Conservation (phyloP, 2,329 filamentous ascomycete genomes). For the Ophiostoma quercus region DNA sequence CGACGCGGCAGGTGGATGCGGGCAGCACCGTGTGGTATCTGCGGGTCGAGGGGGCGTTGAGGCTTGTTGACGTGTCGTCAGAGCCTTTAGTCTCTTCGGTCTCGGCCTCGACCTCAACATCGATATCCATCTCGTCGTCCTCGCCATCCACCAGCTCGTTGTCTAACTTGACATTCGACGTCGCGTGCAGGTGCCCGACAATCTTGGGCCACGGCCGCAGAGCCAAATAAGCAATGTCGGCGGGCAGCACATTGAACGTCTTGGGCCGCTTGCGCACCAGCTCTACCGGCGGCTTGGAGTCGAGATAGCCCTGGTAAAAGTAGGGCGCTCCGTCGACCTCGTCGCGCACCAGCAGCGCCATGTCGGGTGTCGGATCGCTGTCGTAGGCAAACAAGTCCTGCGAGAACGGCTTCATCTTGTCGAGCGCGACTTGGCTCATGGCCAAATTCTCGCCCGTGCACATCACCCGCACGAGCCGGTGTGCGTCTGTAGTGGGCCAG, state of each 20-base stretch:
- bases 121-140: background rate
- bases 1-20: slow-evolving; percentile 44
- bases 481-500: slow-evolving; percentile 37
- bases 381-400: background rate
- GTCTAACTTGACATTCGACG: slow-evolving; percentile 13
- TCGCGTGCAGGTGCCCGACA: slow-evolving; percentile 53
- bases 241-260: slow-evolving; percentile 38
- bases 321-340: slow-evolving; percentile 34
- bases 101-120: background rate
- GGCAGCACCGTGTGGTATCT: slow-evolving; percentile 39
- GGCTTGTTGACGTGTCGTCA: background rate
- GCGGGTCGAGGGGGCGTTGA: slow-evolving; percentile 37
- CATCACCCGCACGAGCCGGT: slow-evolving; percentile 43
- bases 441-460: slow-evolving; percentile 30
- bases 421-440: slow-evolving; percentile 33
- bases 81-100: background rate
- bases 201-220: slow-evolving; percentile 49
- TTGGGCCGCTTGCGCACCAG: slow-evolving; percentile 38
- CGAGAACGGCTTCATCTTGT: slow-evolving; percentile 20
- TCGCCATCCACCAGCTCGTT: slow-evolving; percentile 15
- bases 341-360: slow-evolving; percentile 41
- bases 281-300: slow-evolving; percentile 41
- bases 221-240: slow-evolving; percentile 46
- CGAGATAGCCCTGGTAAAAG: slow-evolving; percentile 40
- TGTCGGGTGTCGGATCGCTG: slow-evolving; percentile 2